These are phyloP conservation scores for Penicillium sp. DNA, from an alignment of 2,329 filamentous ascomycete species.

Conservation along the genomic window DNA sequence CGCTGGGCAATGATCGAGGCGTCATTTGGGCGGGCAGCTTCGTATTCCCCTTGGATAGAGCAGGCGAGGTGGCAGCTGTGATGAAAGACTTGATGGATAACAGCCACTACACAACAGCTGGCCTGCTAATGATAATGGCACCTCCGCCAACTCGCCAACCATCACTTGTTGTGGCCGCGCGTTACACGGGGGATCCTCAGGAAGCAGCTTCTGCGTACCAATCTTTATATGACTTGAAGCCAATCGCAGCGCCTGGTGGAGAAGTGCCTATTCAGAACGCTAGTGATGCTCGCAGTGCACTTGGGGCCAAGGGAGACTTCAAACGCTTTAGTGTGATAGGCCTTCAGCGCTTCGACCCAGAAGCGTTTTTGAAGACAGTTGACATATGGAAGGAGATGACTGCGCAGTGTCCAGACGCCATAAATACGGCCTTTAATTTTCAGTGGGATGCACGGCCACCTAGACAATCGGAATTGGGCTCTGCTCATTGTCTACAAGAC, in stretches of 20 bases:
- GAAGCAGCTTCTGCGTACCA: slow-evolving; percentile 14
- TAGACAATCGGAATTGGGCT: background rate
- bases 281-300: slow-evolving; percentile 15
- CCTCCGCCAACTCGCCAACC: slow-evolving; percentile 25
- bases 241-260: slow-evolving; percentile 5
- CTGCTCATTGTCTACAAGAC: background rate
- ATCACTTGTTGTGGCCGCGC: slow-evolving; percentile 19
- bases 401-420: slow-evolving; percentile 14
- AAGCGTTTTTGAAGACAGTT: slow-evolving; percentile 11
- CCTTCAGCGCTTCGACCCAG: slow-evolving; percentile 19
- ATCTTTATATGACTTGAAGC: slow-evolving; percentile 17
- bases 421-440: slow-evolving; percentile 15
- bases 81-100: slow-evolving; percentile 5
- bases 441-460: slow-evolving; percentile 12
- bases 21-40: slow-evolving; percentile 19
- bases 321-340: slow-evolving; percentile 18
- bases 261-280: slow-evolving; percentile 9
- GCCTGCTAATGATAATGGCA: slow-evolving; percentile 18
- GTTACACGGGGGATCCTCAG: slow-evolving; percentile 14
- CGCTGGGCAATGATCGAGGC: background rate
- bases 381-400: slow-evolving; percentile 14
- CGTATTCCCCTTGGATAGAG: background rate
- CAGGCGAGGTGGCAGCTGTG: background rate
- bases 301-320: slow-evolving; percentile 17
- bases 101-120: slow-evolving; percentile 13